phyloP scores from a whole-genome alignment of 1,284 basidiomycete species.

The Ceratobasidium sp. region DNA sequence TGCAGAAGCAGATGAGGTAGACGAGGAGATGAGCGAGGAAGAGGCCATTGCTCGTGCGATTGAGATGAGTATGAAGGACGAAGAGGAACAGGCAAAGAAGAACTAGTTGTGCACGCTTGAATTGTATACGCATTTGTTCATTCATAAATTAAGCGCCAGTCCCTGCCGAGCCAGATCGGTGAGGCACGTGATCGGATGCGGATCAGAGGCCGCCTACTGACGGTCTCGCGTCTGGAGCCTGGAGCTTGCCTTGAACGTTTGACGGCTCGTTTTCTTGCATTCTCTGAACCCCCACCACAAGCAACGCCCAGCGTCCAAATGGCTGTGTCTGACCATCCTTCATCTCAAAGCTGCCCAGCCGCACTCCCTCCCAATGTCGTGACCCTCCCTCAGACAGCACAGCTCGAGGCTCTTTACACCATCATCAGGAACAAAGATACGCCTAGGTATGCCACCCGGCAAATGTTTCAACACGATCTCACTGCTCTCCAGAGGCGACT shows the following conservation, averaged over 20 bases:
- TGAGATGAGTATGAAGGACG: constrained; percentile 62
- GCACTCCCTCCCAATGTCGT: constrained; percentile 78
- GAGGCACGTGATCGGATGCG: constrained; percentile 35
- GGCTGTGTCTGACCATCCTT: constrained; percentile 23
- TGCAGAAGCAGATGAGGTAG: constrained; percentile 42
- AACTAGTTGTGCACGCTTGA: constrained; percentile 18
- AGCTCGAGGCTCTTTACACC: constrained; percentile 94
- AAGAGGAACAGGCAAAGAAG: constrained; percentile 46
- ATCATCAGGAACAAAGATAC: constrained; percentile 92
- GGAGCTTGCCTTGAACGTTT: not conserved
- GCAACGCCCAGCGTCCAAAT: not conserved
- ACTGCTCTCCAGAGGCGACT: constrained; percentile 75
- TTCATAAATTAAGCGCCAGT: not conserved
- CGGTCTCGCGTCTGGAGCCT: constrained; percentile 5
- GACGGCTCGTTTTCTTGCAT: not conserved
- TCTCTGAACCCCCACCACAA: not conserved
- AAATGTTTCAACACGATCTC: not conserved
- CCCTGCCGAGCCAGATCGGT: constrained; percentile 16
- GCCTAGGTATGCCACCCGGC: constrained; percentile 49
- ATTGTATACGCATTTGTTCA: not conserved
- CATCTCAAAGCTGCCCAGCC: constrained; percentile 51
- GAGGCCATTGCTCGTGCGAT: constrained; percentile 69
- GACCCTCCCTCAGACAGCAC: constrained; percentile 84
- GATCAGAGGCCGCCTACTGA: constrained; percentile 20
- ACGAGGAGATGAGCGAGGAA: constrained; percentile 43